These are phyloP conservation scores for Zychaea mexicana DNA, from an alignment of 371 early-diverging fungal species.

Conservation along the genomic window DNA sequence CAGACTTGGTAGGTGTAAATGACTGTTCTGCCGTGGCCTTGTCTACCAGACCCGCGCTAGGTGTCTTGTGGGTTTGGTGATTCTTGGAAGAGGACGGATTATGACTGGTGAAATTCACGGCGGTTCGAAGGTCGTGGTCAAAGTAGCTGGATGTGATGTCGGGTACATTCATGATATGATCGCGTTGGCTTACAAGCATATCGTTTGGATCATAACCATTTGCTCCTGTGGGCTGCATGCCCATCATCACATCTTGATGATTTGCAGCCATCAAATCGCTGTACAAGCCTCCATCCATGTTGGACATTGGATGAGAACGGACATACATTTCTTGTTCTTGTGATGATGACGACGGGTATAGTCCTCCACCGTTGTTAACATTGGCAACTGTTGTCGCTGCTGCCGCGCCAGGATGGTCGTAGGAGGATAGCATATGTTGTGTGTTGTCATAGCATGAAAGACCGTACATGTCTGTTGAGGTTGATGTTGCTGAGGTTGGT, in stretches of 20 bases:
- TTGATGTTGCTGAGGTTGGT: not conserved
- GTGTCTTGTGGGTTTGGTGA: slow-evolving; percentile 1
- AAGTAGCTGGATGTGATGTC: slow-evolving; percentile 18
- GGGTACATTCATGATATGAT: slow-evolving; percentile 30
- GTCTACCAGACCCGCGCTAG: slow-evolving; percentile 12
- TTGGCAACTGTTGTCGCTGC: not conserved
- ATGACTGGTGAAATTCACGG: slow-evolving; percentile 29
- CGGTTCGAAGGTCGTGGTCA: slow-evolving; percentile 25
- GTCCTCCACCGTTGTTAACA: not conserved
- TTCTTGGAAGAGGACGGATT: not conserved
- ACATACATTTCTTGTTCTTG: slow-evolving; percentile 17
- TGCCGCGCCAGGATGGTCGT: not conserved
- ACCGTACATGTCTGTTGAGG: slow-evolving; percentile 1
- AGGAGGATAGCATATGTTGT: not conserved
- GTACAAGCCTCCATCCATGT: not conserved
- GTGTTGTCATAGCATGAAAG: not conserved
- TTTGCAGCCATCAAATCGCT: not conserved
- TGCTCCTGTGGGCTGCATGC: slow-evolving; percentile 1
- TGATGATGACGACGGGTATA: not conserved
- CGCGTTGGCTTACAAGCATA: slow-evolving; percentile 25
- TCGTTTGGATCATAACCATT: slow-evolving; percentile 1
- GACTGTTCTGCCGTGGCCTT: slow-evolving; percentile 19
- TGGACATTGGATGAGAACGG: slow-evolving; percentile 11
- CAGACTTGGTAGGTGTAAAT: slow-evolving; percentile 18
- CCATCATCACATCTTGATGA: not conserved